Evolutionary conservation across 2,329 filamentous ascomycete genomes (phyloP).

Genomic region (Curvularia sp.): DNA sequence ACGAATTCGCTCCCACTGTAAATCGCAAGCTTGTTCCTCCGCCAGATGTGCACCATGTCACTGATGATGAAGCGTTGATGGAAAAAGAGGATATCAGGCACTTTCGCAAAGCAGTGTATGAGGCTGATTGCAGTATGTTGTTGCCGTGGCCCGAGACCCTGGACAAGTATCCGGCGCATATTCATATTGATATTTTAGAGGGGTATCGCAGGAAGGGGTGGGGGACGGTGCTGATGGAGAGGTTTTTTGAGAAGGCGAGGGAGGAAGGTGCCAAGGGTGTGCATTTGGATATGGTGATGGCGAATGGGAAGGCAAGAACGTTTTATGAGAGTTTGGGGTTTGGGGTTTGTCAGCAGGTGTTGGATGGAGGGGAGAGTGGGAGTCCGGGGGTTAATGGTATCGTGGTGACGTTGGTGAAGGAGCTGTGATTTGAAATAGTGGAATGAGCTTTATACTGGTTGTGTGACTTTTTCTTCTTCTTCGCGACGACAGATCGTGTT

Average conservation of each 20-base stretch:
- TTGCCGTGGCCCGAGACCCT: constrained; percentile 27
- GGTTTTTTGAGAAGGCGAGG: constrained; percentile 32
- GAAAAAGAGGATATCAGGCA: constrained; percentile 26
- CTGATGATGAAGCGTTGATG: constrained; percentile 22
- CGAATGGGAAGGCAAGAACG: constrained; percentile 36
- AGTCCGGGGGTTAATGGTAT: constrained; percentile 31
- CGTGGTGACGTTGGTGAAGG: constrained; percentile 36
- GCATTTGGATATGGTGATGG: constrained; percentile 47
- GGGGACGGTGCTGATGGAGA: constrained; percentile 40
- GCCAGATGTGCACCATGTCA: constrained; percentile 8
- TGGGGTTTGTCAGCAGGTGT: constrained; percentile 27
- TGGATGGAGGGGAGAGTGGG: constrained; percentile 40
- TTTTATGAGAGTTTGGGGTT: constrained; percentile 44
- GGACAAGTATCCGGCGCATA: constrained; percentile 44
- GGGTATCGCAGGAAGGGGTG: constrained; percentile 44
- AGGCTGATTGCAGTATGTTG: constrained; percentile 36
- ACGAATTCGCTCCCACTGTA: constrained; percentile 36
- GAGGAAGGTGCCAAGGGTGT: constrained; percentile 37
- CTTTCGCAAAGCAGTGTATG: constrained; percentile 29
- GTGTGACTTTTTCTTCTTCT: too few species aligned
- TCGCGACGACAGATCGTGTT: too few species aligned
- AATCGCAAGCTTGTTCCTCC: constrained; percentile 27
- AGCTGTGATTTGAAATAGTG: constrained; percentile 17
- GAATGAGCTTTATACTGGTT: too few species aligned
- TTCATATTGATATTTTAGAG: constrained; percentile 50